Evolutionary conservation across 768 basidiomycete genomes (phyloP).

Genomic region (Mycena galericulata): DNA sequence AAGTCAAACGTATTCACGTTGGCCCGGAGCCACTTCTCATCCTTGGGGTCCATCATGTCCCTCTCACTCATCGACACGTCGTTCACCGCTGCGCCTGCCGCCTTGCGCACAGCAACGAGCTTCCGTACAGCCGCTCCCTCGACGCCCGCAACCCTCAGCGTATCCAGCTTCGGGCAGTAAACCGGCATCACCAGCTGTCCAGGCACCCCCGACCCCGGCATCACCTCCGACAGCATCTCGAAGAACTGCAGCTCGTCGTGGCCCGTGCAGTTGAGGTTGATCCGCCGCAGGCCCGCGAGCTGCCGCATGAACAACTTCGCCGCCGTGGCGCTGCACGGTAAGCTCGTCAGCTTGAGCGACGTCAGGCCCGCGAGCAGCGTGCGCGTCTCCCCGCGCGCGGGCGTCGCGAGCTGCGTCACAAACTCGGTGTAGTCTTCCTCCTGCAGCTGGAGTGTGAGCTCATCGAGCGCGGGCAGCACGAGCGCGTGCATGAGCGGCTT

Average conservation of each 20-base stretch:
- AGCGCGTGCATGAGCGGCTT: slow-evolving; percentile 53
- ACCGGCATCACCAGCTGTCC: slow-evolving; percentile 43
- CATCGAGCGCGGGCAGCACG: slow-evolving; percentile 52
- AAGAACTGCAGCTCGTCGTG: slow-evolving; percentile 45
- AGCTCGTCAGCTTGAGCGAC: slow-evolving; percentile 62
- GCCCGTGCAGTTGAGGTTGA: slow-evolving; percentile 53
- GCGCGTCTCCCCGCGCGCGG: slow-evolving; percentile 52
- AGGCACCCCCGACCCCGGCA: too few relatives aligned
- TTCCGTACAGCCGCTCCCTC: slow-evolving; percentile 53
- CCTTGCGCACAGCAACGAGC: slow-evolving; percentile 58
- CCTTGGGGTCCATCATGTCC: slow-evolving; percentile 53
- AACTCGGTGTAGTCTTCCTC: slow-evolving; percentile 65
- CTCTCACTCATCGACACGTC: slow-evolving; percentile 60
- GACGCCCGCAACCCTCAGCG: slow-evolving; percentile 60
- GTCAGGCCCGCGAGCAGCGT: slow-evolving; percentile 63
- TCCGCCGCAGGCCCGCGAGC: slow-evolving; percentile 57
- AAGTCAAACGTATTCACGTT: slow-evolving; percentile 65
- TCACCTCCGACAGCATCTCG: slow-evolving; percentile 39
- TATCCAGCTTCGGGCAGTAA: slow-evolving; percentile 65
- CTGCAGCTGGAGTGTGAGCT: slow-evolving; percentile 68
- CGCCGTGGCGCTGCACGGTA: slow-evolving; percentile 54
- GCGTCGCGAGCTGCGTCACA: slow-evolving; percentile 55
- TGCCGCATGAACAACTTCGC: slow-evolving; percentile 57
- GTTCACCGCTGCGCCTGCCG: slow-evolving; percentile 59
- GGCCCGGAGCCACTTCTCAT: slow-evolving; percentile 63